Conservation (phyloP, 352 stramenopile species). For the Phytophthora sp. region DNA sequence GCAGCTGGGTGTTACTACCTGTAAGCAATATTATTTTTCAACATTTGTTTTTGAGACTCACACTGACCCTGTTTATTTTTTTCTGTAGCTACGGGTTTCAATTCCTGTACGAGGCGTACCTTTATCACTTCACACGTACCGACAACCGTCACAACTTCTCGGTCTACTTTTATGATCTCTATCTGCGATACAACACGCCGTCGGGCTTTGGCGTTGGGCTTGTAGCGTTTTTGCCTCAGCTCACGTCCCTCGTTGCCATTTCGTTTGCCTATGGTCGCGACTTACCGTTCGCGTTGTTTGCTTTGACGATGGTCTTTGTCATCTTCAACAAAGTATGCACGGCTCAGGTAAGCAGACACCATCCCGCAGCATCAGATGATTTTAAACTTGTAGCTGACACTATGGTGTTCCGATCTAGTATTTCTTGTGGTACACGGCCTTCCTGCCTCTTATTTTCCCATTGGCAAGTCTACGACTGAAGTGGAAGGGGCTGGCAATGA, state of each 20-base stretch:
- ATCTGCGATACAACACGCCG: slow-evolving; percentile 92
- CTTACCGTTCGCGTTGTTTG: slow-evolving; percentile 95
- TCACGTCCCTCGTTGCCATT: slow-evolving; percentile 79
- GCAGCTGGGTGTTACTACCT: slow-evolving; percentile 86
- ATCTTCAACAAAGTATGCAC: slow-evolving; percentile 97
- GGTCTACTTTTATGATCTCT: slow-evolving; percentile 99
- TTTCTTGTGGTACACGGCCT: slow-evolving; percentile 98
- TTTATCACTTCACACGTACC: slow-evolving; percentile 98
- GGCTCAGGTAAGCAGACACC: slow-evolving; percentile 61
- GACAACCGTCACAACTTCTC: slow-evolving; percentile 99
- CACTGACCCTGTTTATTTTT: slow-evolving; percentile 6
- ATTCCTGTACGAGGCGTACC: slow-evolving; percentile 96
- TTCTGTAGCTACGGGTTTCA: slow-evolving; percentile 82
- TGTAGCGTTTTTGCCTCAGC: slow-evolving; percentile 84
- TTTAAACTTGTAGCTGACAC: slow-evolving; percentile 12
- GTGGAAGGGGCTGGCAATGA: slow-evolving; percentile 72
- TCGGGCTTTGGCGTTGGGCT: slow-evolving; percentile 81
- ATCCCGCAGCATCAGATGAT: not conserved
- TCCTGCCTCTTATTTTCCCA: slow-evolving; percentile 90
- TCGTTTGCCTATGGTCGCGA: slow-evolving; percentile 79
- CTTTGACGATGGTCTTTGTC: slow-evolving; percentile 99
- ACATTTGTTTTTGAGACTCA: not conserved
- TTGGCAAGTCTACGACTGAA: slow-evolving; percentile 62
- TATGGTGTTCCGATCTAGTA: slow-evolving; percentile 89
- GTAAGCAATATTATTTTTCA: slow-evolving; percentile 57